Base-by-base conservation (phyloP, 306 rosid species). In the Cyclanthera cordifolia region DNA sequence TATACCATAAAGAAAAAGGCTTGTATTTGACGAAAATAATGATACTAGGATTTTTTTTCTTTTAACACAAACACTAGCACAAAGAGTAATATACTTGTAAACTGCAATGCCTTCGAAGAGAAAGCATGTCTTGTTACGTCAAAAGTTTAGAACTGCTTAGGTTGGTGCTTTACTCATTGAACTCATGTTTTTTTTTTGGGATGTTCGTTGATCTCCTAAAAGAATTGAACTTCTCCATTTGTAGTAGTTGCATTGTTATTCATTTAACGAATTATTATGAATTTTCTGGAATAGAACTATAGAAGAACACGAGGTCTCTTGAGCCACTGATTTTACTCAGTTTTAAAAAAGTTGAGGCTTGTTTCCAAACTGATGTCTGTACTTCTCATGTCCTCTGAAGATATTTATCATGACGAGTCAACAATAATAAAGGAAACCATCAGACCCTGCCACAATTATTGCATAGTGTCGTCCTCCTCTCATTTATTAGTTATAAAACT, bases 241-340 rank as follows among this genome's bases (percentile, higher is more conserved):
- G 52, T 64, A 21, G 53, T 39, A n/a, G n/a, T n/a, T n/a, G n/a
- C n/a, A n/a, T n/a, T n/a, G n/a, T n/a, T n/a, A n/a, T n/a, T n/a
- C n/a, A 5, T 65, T 65, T 65, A 43, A 65, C 21, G 70, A 65
- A 53, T 14, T 6, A 43, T 37, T 65, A 11, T 45, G 34, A 21
- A 41, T 63, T 3, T 43, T 65, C 12, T 20, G 6, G 53, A 24
- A 45, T 14, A 21, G n/a, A n/a, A n/a, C n/a, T n/a, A n/a, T n/a
- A n/a, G 20, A 63, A 63, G 69, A 64, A 43, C 53, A 65, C 14
- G 53, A 14, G 37, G 37, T 65, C 39, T 65, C 52, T 43, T 43
- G 17, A 65, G 21, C 20, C 70, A 1, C 30, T 21, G 32, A 41
- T 63, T 39, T 11, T 63, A 41, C 53, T 19, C 11, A 6, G 11